Evolutionary conservation across 306 rosid genomes (phyloP).

Genomic region (Hippophae rhamnoides): DNA sequence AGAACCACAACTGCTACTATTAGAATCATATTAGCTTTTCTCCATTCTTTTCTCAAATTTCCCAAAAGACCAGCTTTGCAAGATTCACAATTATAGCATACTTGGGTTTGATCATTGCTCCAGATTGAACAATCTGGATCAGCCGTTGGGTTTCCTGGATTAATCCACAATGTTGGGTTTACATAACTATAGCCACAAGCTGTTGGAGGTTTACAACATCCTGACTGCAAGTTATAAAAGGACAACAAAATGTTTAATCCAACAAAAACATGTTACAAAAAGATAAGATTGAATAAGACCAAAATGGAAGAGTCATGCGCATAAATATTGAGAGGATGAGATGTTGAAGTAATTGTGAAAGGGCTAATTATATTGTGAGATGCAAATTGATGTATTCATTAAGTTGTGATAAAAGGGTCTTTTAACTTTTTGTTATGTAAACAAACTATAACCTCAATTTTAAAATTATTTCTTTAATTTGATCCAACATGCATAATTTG

Average conservation of each 20-base stretch:
- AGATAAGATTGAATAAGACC: neutral
- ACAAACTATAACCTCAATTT: slow-evolving; percentile 20
- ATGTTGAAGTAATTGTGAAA: too few species aligned
- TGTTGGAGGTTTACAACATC: slow-evolving; percentile 87
- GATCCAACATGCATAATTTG: slow-evolving; percentile 20
- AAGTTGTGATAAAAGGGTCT: neutral
- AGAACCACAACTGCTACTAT: slow-evolving; percentile 66
- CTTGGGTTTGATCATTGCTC: slow-evolving; percentile 74
- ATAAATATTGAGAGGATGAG: too few species aligned
- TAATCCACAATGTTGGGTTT: slow-evolving; percentile 66
- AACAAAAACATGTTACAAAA: neutral
- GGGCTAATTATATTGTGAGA: too few species aligned
- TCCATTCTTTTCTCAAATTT: slow-evolving; percentile 81
- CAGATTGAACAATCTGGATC: slow-evolving; percentile 74
- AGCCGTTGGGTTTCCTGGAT: slow-evolving; percentile 54
- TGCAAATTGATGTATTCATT: too few species aligned
- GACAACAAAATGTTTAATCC: neutral
- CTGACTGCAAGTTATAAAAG: slow-evolving; percentile 46
- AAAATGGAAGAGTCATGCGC: neutral
- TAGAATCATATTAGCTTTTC: slow-evolving; percentile 63
- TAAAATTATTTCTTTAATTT: slow-evolving; percentile 15
- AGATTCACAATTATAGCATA: slow-evolving; percentile 79
- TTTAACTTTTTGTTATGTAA: slow-evolving; percentile 19
- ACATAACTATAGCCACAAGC: slow-evolving; percentile 63
- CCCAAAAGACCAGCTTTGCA: slow-evolving; percentile 92